Evolutionary conservation across 768 basidiomycete genomes (phyloP), one percentile per base, ranked within the genome.

Genomic region (Leccinum broughii): DNA sequence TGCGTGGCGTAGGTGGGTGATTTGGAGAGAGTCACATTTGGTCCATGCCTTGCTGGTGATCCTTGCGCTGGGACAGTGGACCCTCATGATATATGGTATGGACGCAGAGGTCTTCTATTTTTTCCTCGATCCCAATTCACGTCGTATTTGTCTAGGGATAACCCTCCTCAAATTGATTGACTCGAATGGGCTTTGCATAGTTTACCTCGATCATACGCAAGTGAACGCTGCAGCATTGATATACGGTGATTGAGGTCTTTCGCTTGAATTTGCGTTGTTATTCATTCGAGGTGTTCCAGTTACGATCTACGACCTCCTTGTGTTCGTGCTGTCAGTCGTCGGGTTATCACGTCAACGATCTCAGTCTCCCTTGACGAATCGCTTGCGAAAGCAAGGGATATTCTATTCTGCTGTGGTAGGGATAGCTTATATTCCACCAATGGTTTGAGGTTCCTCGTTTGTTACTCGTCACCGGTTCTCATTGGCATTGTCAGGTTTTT

Each of bases 1-100:
- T 49, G 20, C n/a, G 15, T 34, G 2, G 15, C 13, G 6, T 56
- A 73, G 70, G 41, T 71, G 68, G 70, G 13, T 66, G 7, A 58
- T 72, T 13, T 72, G 71, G 71, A 72, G 55, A 49, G 56, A 58
- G 11, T 61, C 61, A 15, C 52, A 54, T 30, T 30, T n/a, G 13
- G 55, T 72, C 5, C 54, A 54, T 4, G 34, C 8, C 7, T 34
- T 72, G 6, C 53, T 73, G 0, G 4, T 34, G n/a, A 3, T 70
- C 11, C 39, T 62, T 13, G 13, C 58, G 3, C 26, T 72, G 2
- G 72, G 59, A 13, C 70, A 72, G 14, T 72, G 66, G 62, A 3
- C 30, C 30, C 9, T 66, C 14, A 35, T 73, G 17, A 39, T 44
- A 0, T 1, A 59, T 1, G 46, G 71, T 70, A 52, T 24, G 65